Evolutionary conservation across 2,329 filamentous ascomycete species (phyloP), one percentile per base, ranked within the genome.

Genomic region (Microdochium trichocladiopsis): DNA sequence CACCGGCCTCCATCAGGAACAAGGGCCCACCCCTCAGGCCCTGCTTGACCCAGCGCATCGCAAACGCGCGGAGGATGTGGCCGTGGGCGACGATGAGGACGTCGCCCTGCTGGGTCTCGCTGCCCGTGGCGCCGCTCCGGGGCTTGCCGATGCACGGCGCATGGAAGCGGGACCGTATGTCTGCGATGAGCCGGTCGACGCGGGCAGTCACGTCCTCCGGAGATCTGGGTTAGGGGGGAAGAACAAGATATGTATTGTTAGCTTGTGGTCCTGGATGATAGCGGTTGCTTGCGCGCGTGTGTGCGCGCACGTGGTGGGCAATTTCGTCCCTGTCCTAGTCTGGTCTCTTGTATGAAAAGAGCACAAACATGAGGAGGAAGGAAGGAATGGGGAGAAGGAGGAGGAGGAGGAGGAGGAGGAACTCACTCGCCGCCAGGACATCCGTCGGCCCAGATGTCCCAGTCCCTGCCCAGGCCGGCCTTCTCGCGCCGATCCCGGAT

Each of bases 391-490:
- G 21, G 41, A 28, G 3, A 49, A 47, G n/a, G n/a, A n/a, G n/a
- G 2, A 36, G 50, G 51, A 8, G 22, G 6, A 11, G 25, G 10
- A 53, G 28, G 25, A 43, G 24, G 33, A 14, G 36, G 49, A n/a
- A 77, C 83, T 68, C 70, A 88, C 86, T 95, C 90, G 66, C 91
- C 91, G 2, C 85, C 88, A 1, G 86, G 87, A 69, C 90, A 95
- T 0, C 90, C 90, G 65, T 95, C 90, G n/a, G 74, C 76, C 90
- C 90, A 95, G 57, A 95, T 95, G 70, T 94, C 87, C 90, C 90
- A 95, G 23, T 71, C 67, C 3, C 72, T 76, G 41, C 73, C 58
- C 21, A 79, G 71, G 8, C 87, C 88, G 53, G 82, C 72, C 61
- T 78, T 72, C 54, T 71, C 74, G 50, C 80, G 79, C 58, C 72